These are phyloP conservation scores for Lojkania enalia DNA, from an alignment of 2,329 filamentous ascomycete species.

Conservation along the genomic window DNA sequence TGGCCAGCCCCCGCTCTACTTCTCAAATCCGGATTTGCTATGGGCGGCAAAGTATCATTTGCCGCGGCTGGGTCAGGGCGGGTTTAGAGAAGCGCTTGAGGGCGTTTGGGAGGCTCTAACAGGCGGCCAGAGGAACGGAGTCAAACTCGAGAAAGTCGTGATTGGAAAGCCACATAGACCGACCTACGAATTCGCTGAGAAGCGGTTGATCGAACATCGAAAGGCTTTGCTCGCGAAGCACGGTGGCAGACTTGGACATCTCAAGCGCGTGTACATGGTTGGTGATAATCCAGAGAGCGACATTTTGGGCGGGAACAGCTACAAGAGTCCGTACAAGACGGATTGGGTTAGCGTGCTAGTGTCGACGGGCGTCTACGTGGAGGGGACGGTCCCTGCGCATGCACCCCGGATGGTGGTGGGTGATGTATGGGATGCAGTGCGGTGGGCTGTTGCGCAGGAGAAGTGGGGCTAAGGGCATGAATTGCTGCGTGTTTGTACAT, in stretches of 20 bases:
- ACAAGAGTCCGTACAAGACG: constrained; percentile 66
- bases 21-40: constrained; percentile 86
- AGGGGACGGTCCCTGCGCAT: constrained; percentile 59
- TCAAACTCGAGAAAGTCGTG: constrained; percentile 63
- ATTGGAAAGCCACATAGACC: constrained; percentile 80
- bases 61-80: constrained; percentile 87
- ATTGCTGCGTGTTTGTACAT: no score
- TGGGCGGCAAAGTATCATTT: constrained; percentile 87
- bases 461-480: no score
- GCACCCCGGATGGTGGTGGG: constrained; percentile 68
- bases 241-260: constrained; percentile 42
- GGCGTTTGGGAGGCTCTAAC: constrained; percentile 79
- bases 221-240: constrained; percentile 49
- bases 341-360: constrained; percentile 79
- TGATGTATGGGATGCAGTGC: constrained; percentile 75
- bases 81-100: constrained; percentile 79
- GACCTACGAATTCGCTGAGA: constrained; percentile 85
- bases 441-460: constrained; percentile 68
- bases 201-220: constrained; percentile 66
- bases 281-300: constrained; percentile 78
- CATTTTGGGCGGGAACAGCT: constrained; percentile 83
- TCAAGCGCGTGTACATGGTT: constrained; percentile 87
- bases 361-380: constrained; percentile 74
- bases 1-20: constrained; percentile 78
- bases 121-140: constrained; percentile 56